phyloP scores from a whole-genome alignment of 2,329 filamentous ascomycete species.

The Boeremia exigua region DNA sequence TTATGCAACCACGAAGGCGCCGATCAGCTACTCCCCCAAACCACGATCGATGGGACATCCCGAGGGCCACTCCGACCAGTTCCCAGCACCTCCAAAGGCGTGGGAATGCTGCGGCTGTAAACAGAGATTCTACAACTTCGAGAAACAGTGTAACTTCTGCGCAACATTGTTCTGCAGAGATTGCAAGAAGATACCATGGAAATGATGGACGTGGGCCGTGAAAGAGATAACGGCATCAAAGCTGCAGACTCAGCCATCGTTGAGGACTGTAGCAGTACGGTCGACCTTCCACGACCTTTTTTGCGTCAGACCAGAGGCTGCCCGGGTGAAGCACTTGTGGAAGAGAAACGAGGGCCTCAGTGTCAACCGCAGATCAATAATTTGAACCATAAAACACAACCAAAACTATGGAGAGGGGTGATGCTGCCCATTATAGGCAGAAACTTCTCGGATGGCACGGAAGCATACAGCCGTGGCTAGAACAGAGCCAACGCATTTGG shows the following conservation, averaged over 20 bases:
- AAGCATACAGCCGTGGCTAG: slow-evolving; percentile 1
- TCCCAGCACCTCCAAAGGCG: slow-evolving; percentile 11
- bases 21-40: not conserved
- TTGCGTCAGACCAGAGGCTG: no score
- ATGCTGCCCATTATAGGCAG: no score
- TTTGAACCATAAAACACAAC: not conserved
- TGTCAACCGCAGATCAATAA: not conserved
- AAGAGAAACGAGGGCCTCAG: not conserved
- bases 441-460: not conserved
- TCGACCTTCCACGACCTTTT: not conserved
- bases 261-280: not conserved
- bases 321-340: no score
- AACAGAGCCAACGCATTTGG: slow-evolving; percentile 37
- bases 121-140: slow-evolving; percentile 12
- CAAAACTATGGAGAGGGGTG: not conserved
- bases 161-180: slow-evolving; percentile 13
- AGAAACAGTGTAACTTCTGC: slow-evolving; percentile 13
- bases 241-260: not conserved
- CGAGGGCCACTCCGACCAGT: slow-evolving; percentile 8
- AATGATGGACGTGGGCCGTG: not conserved
- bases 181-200: slow-evolving; percentile 15
- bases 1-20: not conserved
- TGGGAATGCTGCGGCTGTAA: slow-evolving; percentile 16
- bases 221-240: not conserved
- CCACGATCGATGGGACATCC: not conserved